Evolutionary conservation across 73 alveolate species (phyloP), one percentile per base, ranked within the genome.

Genomic region (Blepharisma stoltei): DNA sequence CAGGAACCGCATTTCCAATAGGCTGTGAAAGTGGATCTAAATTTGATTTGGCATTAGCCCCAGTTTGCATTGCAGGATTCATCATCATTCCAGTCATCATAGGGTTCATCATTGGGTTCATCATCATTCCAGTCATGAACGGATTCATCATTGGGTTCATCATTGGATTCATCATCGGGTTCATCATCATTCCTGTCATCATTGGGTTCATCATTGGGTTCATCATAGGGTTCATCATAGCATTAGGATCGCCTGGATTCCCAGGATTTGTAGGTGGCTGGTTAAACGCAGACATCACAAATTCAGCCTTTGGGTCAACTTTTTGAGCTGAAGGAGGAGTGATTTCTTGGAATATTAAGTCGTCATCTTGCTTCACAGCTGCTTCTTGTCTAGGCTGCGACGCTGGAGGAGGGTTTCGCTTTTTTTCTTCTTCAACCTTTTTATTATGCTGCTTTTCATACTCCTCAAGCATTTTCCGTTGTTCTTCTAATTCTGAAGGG

Each of bases 11-110:
- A 5, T 25, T 5, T 2, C 73, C 73, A 60, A 25, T 1, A 60
- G 73, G 18, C 47, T 60, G 73, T 14, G 49, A 14, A 8, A 25
- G 14, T 25, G 73, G 73, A 47, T 60, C 73, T 60, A 60, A 38
- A 5, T 60, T 60, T 20, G 49, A 20, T 25, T 60, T 60, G n/a
- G 21, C 65, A 14, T 50, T 32, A 32, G 3, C 27, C 27, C 65
- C 21, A 14, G 65, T 14, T 50, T 11, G 27, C 65, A 50, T 50
- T 60, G 23, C 45, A 20, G 73, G 73, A 25, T n/a, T 38, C 11
- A 38, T 5, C 18, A n/a, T 38, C 73, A 60, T 60, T 60, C 73
- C 73, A 20, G 73, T 38, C 65, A 50, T 50, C 65, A 50, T 50
- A 14, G 65, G 65, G 21, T 50, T 50, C 73, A 60, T 32, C 41